Conservation (phyloP, 2,329 filamentous ascomycete species). For the Exophiala lecanii-corni region DNA sequence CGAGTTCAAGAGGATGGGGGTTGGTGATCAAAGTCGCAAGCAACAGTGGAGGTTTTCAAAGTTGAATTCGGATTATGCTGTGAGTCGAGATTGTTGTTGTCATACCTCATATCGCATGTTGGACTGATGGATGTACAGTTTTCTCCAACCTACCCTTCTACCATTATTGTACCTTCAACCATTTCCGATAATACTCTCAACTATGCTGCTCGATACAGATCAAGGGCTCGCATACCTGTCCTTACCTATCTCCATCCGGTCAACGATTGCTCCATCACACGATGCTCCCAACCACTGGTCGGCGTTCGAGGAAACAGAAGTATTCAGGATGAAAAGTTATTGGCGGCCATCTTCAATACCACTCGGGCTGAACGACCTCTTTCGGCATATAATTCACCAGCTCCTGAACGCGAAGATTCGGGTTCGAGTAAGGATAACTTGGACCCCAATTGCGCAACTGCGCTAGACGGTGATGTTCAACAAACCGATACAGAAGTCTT, state of each 20-base stretch:
- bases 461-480: slow-evolving; percentile 50
- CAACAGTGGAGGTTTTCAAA: slow-evolving; percentile 83
- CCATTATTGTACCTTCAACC: slow-evolving; percentile 76
- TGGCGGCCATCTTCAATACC: slow-evolving; percentile 86
- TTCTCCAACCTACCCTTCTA: slow-evolving; percentile 83
- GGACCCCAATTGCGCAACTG: slow-evolving; percentile 44
- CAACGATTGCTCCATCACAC: slow-evolving; percentile 94
- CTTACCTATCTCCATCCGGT: slow-evolving; percentile 92
- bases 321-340: slow-evolving; percentile 90
- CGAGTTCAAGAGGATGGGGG: slow-evolving; percentile 83
- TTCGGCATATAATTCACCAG: slow-evolving; percentile 35
- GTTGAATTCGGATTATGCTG: slow-evolving; percentile 81
- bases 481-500: slow-evolving; percentile 59
- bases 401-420: slow-evolving; percentile 40
- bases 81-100: slow-evolving; percentile 31
- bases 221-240: slow-evolving; percentile 79
- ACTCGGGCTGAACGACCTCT: slow-evolving; percentile 47
- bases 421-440: slow-evolving; percentile 24
- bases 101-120: slow-evolving; percentile 8
- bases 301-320: slow-evolving; percentile 84
- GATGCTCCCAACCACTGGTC: slow-evolving; percentile 86
- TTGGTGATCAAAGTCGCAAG: slow-evolving; percentile 72
- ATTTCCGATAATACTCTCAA: slow-evolving; percentile 98
- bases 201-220: slow-evolving; percentile 85
- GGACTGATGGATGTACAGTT: slow-evolving; percentile 49